A percentile compares a stretch with the other conserved stretches of the same genome.
Evolutionary conservation across 176 grass and related monocot species (phyloP).

Genomic region (Luzula sylvatica): DNA sequence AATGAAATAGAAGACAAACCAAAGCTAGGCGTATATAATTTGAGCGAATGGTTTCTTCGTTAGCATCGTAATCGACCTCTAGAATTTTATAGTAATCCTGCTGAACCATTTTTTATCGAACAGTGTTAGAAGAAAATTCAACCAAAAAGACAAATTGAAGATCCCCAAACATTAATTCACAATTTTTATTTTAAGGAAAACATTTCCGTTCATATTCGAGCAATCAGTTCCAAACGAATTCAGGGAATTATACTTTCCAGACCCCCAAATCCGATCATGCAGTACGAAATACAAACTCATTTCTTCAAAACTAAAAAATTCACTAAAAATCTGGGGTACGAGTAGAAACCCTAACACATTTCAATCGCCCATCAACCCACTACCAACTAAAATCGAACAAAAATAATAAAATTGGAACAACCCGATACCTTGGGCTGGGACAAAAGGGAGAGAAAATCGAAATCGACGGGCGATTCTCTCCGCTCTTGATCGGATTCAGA

Average conservation of each 20-base stretch:
- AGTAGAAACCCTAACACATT: not conserved
- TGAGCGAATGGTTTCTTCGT: slow-evolving; percentile 83
- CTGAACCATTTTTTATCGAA: slow-evolving; percentile 13
- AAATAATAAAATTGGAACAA: not conserved
- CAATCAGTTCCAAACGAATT: slow-evolving; percentile 4
- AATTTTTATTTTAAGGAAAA: not conserved
- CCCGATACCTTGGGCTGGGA: slow-evolving; percentile 48
- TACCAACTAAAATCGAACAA: not conserved
- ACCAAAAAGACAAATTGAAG: not conserved
- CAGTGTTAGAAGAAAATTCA: not conserved
- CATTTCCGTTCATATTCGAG: not conserved
- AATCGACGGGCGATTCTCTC: slow-evolving; percentile 62
- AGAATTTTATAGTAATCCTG: slow-evolving; percentile 99
- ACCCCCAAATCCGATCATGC: not conserved
- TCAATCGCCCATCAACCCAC: not conserved
- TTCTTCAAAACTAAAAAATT: not conserved
- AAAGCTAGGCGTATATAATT: slow-evolving; percentile 87
- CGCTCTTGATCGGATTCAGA: slow-evolving; percentile 22
- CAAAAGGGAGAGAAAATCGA: slow-evolving; percentile 53
- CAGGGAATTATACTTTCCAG: not conserved
- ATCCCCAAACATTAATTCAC: not conserved
- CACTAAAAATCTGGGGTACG: not conserved
- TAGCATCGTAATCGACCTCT: slow-evolving; percentile 70
- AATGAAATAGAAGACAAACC: slow-evolving; percentile 36
- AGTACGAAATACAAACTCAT: not conserved